Evolutionary conservation across 2,329 filamentous ascomycete genomes (phyloP), one percentile per base, ranked within the genome.

Genomic region (Cryphonectria japonica): DNA sequence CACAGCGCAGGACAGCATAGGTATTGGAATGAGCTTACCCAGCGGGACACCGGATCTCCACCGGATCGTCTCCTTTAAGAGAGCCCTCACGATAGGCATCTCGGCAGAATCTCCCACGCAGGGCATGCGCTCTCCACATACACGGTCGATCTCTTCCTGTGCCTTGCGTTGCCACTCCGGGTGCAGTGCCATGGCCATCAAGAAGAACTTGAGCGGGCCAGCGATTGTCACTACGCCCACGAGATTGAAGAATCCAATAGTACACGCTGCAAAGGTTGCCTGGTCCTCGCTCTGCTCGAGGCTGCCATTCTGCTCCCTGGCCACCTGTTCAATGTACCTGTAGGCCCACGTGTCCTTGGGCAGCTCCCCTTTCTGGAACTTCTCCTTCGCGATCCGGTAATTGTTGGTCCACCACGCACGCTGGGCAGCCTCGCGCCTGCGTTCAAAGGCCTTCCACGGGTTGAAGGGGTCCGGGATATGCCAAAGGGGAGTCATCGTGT

Each of bases 41-140:
- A 87, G 79, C 14, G 87, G 86, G 5, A 88, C 85, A 50, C 86
- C 83, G 5, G 87, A 87, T 67, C 86, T 81, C 87, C 87, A 89
- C 61, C 87, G 80, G n/a, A 88, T 76, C 19, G 85, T 86, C 78
- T 90, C 88, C 77, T 89, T 88, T 37, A 89, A 78, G 59, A 86
- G 86, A 1, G 87, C 87, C 22, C 87, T 80, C 13, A 89, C 82
- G 0, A 82, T 86, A 0, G 87, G 87, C 29, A 89, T 78, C 22
- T 83, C 78, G 2, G 84, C 78, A 74, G 83, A 84, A 75, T 89
- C 86, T 9, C 80, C 79, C 46, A 85, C 82, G 19, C 79, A 84
- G 0, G 87, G 87, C 79, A 88, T 82, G 29, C 84, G 82, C 71
- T 86, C 82, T 22, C 86, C 86, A 69, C 85, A 87, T 1, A 88